These are phyloP conservation scores for Dendrobium catenatum DNA, from an alignment of 106 monocot genomes.

Conservation along the genomic window DNA sequence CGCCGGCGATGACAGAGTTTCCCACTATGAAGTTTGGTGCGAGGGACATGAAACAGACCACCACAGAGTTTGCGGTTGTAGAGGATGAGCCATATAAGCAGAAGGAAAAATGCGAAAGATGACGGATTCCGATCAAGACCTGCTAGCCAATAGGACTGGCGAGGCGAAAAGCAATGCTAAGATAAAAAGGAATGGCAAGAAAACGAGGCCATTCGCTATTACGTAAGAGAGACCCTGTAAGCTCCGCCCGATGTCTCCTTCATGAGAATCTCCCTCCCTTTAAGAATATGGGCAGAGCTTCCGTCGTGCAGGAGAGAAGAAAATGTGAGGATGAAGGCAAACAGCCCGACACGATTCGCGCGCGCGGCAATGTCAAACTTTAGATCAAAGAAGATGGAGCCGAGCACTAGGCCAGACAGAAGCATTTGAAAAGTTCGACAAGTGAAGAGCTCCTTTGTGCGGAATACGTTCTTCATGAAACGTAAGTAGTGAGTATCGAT, in stretches of 20 bases:
- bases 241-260: slow-evolving; percentile 71
- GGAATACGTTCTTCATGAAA: slow-evolving; percentile 62
- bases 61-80: slow-evolving; percentile 92
- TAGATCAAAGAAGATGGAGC: slow-evolving; percentile 81
- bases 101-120: slow-evolving; percentile 62
- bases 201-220: slow-evolving; percentile 64
- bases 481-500: slow-evolving; percentile 57
- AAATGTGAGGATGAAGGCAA: slow-evolving; percentile 87
- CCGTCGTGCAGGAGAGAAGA: slow-evolving; percentile 79
- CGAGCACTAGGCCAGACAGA: slow-evolving; percentile 57
- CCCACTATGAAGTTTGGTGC: slow-evolving; percentile 81
- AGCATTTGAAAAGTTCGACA: slow-evolving; percentile 70
- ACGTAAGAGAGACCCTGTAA: slow-evolving; percentile 80
- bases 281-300: slow-evolving; percentile 81
- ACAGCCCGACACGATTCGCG: slow-evolving; percentile 71
- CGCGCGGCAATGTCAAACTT: slow-evolving; percentile 16
- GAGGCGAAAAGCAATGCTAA: slow-evolving; percentile 55
- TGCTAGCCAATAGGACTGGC: slow-evolving; percentile 72
- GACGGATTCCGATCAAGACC: slow-evolving; percentile 31
- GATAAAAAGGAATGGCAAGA: slow-evolving; percentile 75
- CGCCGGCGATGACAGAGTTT: slow-evolving; percentile 66
- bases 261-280: slow-evolving; percentile 74
- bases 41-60: slow-evolving; percentile 67
- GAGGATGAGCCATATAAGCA: slow-evolving; percentile 85
- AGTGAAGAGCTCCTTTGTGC: slow-evolving; percentile 76